phyloP scores from a whole-genome alignment of 495 filamentous ascomycete genomes.

The Xanthoparmelia taractica region DNA sequence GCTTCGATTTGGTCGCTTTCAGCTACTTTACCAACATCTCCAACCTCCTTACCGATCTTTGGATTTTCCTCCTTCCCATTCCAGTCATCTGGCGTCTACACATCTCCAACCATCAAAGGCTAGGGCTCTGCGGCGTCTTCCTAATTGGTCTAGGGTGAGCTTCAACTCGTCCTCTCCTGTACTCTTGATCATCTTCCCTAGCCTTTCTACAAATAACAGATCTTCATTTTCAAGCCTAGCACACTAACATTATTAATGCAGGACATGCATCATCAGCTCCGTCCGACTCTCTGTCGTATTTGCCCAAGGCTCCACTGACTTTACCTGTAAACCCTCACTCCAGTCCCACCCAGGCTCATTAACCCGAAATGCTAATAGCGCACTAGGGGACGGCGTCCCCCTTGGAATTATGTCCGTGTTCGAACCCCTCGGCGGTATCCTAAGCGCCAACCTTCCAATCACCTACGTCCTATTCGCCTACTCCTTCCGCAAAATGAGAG shows the following conservation, averaged over 20 bases:
- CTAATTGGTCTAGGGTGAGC: constrained; percentile 34
- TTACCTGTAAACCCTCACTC: constrained; percentile 31
- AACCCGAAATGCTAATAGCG: not conserved
- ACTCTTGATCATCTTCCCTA: not conserved
- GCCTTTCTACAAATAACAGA: not conserved
- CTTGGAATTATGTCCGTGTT: constrained; percentile 37
- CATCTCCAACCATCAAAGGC: constrained; percentile 29
- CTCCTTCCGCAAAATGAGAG: not conserved
- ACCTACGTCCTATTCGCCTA: constrained; percentile 24
- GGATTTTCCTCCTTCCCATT: constrained; percentile 36
- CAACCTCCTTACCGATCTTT: constrained; percentile 34
- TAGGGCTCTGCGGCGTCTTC: constrained; percentile 37
- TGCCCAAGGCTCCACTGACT: constrained; percentile 35
- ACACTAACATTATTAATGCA: constrained; percentile 8
- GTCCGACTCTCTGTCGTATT: constrained; percentile 35
- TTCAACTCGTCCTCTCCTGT: not conserved
- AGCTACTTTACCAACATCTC: constrained; percentile 34
- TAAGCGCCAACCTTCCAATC: constrained; percentile 40
- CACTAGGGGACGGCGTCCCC: constrained; percentile 33
- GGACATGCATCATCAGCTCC: constrained; percentile 36
- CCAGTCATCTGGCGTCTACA: constrained; percentile 32
- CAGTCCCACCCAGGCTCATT: not conserved
- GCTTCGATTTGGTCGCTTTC: constrained; percentile 29
- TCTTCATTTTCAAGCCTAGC: not conserved
- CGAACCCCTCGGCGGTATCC: constrained; percentile 39